These are phyloP conservation scores for Jatropha multifida DNA, from an alignment of 441 rosid species.

Conservation along the genomic window DNA sequence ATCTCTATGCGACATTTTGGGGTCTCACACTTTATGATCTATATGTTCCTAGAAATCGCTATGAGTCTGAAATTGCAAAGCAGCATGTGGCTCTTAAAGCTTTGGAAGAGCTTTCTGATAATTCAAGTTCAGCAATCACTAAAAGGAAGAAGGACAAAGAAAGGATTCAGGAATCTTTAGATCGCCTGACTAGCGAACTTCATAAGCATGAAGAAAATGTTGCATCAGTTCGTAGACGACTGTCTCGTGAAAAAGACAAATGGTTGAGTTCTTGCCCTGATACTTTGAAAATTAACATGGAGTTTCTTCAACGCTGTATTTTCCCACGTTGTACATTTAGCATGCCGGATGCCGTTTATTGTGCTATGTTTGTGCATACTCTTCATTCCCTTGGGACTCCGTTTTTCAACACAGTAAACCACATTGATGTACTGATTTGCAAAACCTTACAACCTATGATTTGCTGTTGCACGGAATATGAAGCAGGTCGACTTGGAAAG, in stretches of 20 bases:
- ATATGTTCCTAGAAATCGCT: constrained; percentile 92
- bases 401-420: constrained; percentile 97
- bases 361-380: constrained; percentile 98
- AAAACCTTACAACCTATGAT: constrained; percentile 99
- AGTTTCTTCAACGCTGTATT: constrained; percentile 98
- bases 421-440: constrained; percentile 97
- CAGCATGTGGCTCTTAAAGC: constrained; percentile 97
- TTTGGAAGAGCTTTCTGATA: constrained; percentile 93
- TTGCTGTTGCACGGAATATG: constrained; percentile 99
- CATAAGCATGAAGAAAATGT: constrained; percentile 92
- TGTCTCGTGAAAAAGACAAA: constrained; percentile 92
- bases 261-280: constrained; percentile 99
- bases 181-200: constrained; percentile 85
- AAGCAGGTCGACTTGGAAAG: constrained; percentile 97
- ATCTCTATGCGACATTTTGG: constrained; percentile 98
- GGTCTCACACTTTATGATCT: constrained; percentile 99
- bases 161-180: constrained; percentile 98
- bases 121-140: constrained; percentile 92
- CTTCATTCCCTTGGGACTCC: constrained; percentile 99
- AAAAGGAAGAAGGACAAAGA: constrained; percentile 99
- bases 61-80: constrained; percentile 94
- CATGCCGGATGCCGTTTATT: constrained; percentile 99
- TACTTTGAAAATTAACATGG: constrained; percentile 98
- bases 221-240: constrained; percentile 89
- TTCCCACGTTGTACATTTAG: constrained; percentile 99